Evolutionary conservation across 192 early-diverging fungal genomes (phyloP), one percentile per base, ranked within the genome.

Genomic region (Coemansia sp.): DNA sequence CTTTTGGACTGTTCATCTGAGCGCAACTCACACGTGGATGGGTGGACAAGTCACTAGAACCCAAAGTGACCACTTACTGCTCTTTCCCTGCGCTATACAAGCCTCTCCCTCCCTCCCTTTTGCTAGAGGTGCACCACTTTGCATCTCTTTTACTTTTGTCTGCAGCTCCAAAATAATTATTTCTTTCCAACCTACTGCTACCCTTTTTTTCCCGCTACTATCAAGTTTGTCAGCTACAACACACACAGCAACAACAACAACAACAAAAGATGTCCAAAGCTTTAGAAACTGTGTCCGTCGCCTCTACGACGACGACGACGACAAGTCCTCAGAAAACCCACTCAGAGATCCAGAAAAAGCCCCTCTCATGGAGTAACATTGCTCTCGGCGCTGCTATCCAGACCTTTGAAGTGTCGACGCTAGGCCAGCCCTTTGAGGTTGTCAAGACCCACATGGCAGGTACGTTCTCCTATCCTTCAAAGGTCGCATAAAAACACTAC

Each of bases 351-450:
- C 72, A 87, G 70, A 98, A 98, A 85, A 97, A 98, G 77, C 84
- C 93, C 40, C 71, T 96, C 61, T 92, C 90, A 54, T 97, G 87
- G 78, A 77, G 80, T 54, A 98, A 98, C 78, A 87, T 98, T 42
- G 88, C 89, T 14, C 79, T 98, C 40, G 95, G 95, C 54, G 95
- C 93, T 40, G 90, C 89, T 84, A 92, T 92, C 74, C 90, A 93
- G 82, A 87, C 89, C 69, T 97, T 98, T 75, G 95, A 97, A 75
- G 91, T 93, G 29, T 92, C 92, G 24, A 94, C 95, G 7, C 88
- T 96, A 31, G 93, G 94, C 27, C 95, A 97, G 78, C 95, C 95
- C 37, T 98, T 98, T 78, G 95, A 97, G 84, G 96, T 98, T 27
- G 79, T 95, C 71, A 97, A 97, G 84, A 97, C 95, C 10, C 94